Evolutionary conservation across 352 stramenopile genomes (phyloP), one percentile per base, ranked within the genome.

Genomic region (Pythium utonaiense): DNA sequence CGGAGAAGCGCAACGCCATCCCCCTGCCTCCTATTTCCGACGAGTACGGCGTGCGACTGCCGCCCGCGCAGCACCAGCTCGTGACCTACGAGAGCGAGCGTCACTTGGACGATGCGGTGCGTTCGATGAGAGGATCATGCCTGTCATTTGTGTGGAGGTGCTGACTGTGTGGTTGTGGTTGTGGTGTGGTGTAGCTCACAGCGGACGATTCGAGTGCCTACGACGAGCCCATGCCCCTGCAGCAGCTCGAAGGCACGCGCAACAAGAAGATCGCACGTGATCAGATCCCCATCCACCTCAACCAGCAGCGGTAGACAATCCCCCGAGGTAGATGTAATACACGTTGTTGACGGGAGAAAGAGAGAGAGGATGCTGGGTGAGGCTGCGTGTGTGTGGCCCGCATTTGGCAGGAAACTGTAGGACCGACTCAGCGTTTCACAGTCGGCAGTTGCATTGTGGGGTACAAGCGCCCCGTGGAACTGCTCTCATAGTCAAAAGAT

Each of bases 41-140:
- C 65, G 83, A 95, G 64, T 93, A 93, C 41, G 86, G 86, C 40
- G 83, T 93, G 52, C 78, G 78, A 3, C 73, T 95, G 41, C 86
- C 86, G 12, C 80, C 80, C 24, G 34, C 81, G 24, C 69, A 93
- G 66, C 67, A 87, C 49, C 83, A 92, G 62, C 61, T 95, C 22
- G 61, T 89, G 13, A 88, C 83, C 6, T 78, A 83, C 47, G 81
- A 93, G 64, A 91, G 71, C 60, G 75, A 87, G 41, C 80, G 70
- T 8, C 77, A 87, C 48, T 17, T 31, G 19, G 61, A 68, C 54
- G 61, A 60, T 31, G 34, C 58, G 50, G 76, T 89, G 61, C 41
- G 73, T 71, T 48, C 22, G 34, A 34, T 44, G 4, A 44, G 44
- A 12, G 28, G n/a, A n/a, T n/a, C n/a, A n/a, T n/a, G n/a, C n/a